Evolutionary conservation across 2,329 filamentous ascomycete species (phyloP), one percentile per base, ranked within the genome.

Genomic region (Arthrobotrys conoides): DNA sequence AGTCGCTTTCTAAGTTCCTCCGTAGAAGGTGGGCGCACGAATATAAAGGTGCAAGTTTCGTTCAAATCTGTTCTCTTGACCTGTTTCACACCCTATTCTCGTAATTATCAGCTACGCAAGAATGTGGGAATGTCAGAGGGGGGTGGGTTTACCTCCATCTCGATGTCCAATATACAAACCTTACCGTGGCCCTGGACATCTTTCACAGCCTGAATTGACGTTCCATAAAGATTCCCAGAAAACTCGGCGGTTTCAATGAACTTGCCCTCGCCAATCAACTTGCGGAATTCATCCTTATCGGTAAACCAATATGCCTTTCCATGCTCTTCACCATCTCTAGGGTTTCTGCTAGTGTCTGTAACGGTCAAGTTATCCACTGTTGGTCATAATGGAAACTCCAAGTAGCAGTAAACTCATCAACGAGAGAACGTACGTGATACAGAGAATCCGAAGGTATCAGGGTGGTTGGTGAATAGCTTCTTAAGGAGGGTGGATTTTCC

Each of bases 181-280:
- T 88, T 88, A 18, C 88, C 88, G 8, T 85, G 83, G 55, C 88
- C 87, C 18, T 85, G 83, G 24, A 90, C 85, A 82, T 93, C 90
- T 84, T 91, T 88, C 80, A 97, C 93, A 30, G 93, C 93, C 84
- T 88, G 87, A 83, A 93, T 90, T 83, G 90, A 93, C 4, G 94
- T 97, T 71, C 94, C 94, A 85, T 97, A 97, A 83, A 90, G 87
- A 86, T 97, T 97, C 69, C 90, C 91, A 48, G 93, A 91, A 84
- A 97, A 97, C 84, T 91, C 87, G 69, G 94, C 94, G 86, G 92
- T 86, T 87, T 97, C 94, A 80, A 97, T 91, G 85, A 97, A 97
- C 10, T 90, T 92, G 71, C 89, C 87, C 75, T 89, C 84, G n/a
- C 85, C 87, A 70, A 93, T 89, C 78, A 96, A 87, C 51, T 87